These are phyloP conservation scores for Cryphonectria radicalis DNA, from an alignment of 2,329 filamentous ascomycete genomes.

Conservation along the genomic window DNA sequence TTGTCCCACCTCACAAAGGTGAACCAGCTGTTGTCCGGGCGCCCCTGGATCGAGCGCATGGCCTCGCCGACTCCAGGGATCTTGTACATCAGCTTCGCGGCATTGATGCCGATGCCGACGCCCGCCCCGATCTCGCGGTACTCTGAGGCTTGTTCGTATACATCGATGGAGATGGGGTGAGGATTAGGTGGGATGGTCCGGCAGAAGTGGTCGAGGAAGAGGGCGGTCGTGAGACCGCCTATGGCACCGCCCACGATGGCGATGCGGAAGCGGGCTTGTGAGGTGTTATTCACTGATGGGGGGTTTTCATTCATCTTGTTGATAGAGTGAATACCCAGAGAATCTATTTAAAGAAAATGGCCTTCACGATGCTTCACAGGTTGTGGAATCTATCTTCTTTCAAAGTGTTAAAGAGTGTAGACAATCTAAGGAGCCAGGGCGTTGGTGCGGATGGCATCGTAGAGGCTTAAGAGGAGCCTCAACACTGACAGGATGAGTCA, in stretches of 20 bases:
- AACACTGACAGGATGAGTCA: not conserved
- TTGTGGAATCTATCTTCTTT: not conserved
- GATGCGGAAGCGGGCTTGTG: constrained; percentile 18
- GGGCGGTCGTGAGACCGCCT: constrained; percentile 22
- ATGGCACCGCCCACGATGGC: constrained; percentile 27
- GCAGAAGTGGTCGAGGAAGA: constrained; percentile 25
- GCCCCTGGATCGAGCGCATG: constrained; percentile 23
- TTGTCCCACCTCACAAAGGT: constrained; percentile 24
- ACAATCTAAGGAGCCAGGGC: not conserved
- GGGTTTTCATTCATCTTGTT: not conserved
- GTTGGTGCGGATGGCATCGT: not conserved
- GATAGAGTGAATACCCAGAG: not conserved
- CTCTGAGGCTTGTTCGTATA: constrained; percentile 26
- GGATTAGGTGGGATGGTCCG: not conserved
- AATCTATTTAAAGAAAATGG: not conserved
- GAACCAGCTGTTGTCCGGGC: constrained; percentile 17
- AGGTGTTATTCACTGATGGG: not conserved
- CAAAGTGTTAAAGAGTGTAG: not conserved
- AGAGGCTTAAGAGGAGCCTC: not conserved
- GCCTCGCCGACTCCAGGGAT: constrained; percentile 19
- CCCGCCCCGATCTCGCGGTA: constrained; percentile 27
- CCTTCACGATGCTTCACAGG: not conserved
- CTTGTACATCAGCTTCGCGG: constrained; percentile 29
- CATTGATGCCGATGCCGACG: constrained; percentile 42
- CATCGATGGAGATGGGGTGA: constrained; percentile 15